Conservation (phyloP, 441 rosid genomes). For the Eruca vesicaria region DNA sequence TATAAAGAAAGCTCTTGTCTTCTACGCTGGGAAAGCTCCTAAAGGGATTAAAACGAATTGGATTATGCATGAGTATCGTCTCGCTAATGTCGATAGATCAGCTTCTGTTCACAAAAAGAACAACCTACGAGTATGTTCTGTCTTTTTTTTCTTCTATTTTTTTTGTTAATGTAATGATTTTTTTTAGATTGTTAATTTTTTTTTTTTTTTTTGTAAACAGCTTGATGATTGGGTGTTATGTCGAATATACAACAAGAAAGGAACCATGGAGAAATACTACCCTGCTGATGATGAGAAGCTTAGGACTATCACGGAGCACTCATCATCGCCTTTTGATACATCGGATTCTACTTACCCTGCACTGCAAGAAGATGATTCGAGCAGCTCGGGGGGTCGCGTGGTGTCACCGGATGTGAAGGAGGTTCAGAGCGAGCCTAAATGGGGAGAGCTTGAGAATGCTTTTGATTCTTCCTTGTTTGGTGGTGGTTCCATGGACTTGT, state of each 20-base stretch:
- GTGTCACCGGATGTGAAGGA: conserved; percentile 64
- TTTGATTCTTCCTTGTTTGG: conserved; percentile 35
- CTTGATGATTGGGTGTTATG: conserved; percentile 97
- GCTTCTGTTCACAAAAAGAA: conserved; percentile 57
- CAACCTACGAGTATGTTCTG: conserved; percentile 36
- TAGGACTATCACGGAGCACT: conserved; percentile 2
- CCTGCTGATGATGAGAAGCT: conserved; percentile 32
- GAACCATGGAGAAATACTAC: conserved; percentile 65
- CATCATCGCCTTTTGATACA: conserved; percentile 48
- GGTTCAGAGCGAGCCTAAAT: conserved; percentile 67
- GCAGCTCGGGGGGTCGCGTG: conserved; percentile 70
- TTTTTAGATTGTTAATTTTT: not conserved
- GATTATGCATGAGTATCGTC: conserved; percentile 97
- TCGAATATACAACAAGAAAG: conserved; percentile 91
- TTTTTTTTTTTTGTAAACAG: conserved; percentile 42
- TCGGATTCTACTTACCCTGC: conserved; percentile 62
- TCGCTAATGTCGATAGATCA: conserved; percentile 54
- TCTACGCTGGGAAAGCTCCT: conserved; percentile 89
- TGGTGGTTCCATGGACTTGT: conserved; percentile 49
- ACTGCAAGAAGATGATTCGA: conserved; percentile 42
- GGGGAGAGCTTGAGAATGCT: conserved; percentile 44
- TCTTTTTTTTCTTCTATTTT: not conserved
- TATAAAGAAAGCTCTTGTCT: conserved; percentile 86
- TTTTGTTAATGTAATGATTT: not conserved
- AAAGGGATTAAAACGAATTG: conserved; percentile 87